Base-by-base conservation (phyloP, 2,329 filamentous ascomycete species). In the Diaporthe batatas region DNA sequence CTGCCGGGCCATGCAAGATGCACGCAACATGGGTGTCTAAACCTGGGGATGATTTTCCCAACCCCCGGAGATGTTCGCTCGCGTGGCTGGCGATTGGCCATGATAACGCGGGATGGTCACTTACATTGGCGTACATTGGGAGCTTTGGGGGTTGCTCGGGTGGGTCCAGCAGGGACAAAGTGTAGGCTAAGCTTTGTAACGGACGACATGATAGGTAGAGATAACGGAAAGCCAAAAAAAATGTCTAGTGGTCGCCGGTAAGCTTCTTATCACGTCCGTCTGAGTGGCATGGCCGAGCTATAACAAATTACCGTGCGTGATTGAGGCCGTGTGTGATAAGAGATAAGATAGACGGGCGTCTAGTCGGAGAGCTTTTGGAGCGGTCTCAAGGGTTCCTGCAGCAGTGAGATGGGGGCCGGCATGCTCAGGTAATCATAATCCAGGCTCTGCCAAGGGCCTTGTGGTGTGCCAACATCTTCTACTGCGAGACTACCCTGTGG, bases 1-100 rank as follows among this genome's bases (percentile, higher is more conserved):
- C n/a, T 59, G 57, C 57, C 36, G 36, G 16, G 6, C 36, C n/a
- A 42, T 59, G 57, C 34, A 42, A 59, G 16, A 18, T 59, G 57
- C n/a, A 57, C 11, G 54, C 34, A 32, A 16, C 29, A 55, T 55
- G 54, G 18, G 16, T 42, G 12, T 42, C 16, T 18, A 14, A 42
- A 18, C 39, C 39, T 42, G 39, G 39, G 39, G 39, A 42, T 42
- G 39, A 18, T 42, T 42, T 18, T 42, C 39, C 12, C 14, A 2
- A 2, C 39, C 39, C 3, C 39, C 39, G 39, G 39, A 42, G 39
- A 42, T 42, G 39, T 14, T 42, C 39, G 16, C 39, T 42, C n/a
- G 36, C 23, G 36, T 16, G 39, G 57, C 36, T 62, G 57, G 12
- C 36, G 12, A 18, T 62, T 16, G n/a, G n/a, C 57, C 39, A 21